Base-by-base conservation (phyloP, 805 yeast genomes). In the Nakazawaea wickerhamii region DNA sequence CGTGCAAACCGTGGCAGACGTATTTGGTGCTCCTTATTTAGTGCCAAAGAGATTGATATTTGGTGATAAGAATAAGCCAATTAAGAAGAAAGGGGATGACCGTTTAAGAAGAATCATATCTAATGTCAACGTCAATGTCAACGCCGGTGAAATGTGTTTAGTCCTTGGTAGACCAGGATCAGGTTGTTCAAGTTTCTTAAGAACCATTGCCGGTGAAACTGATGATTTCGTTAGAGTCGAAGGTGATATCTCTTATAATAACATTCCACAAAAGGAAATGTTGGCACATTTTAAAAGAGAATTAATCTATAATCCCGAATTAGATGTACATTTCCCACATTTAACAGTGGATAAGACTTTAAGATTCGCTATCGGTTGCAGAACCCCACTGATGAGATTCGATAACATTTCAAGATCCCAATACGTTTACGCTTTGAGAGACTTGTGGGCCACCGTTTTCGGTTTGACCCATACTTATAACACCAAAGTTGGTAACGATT, bases 81-180 rank as follows among this genome's bases (percentile, higher is more conserved):
- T n/a, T n/a, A n/a, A n/a, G n/a, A n/a, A n/a, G n/a, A n/a, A n/a
- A n/a, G n/a, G n/a, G n/a, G n/a, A n/a, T n/a, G n/a, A n/a, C n/a
- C n/a, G n/a, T n/a, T n/a, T n/a, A n/a, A n/a, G n/a, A n/a, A n/a
- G n/a, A n/a, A n/a, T n/a, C n/a, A n/a, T 22, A 21, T 34, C 19
- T 34, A 18, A 34, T n/a, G 15, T 35, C n/a, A 35, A 35, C 15
- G 13, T 14, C 5, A 6, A 7, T 35, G 30, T 43, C 20, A 67
- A 63, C 47, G 61, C 72, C 14, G 81, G 80, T 49, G 75, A 72
- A 50, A 70, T 75, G 76, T 60, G 73, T 40, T 63, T 75, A 43
- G 77, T 72, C 18, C 57, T 73, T 39, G 78, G 77, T 51, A 68
- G 72, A 57, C 83, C 84, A 2, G 83, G 83, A 54, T 76, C 83